Evolutionary conservation across 192 early-diverging fungal species (phyloP), one percentile per base, ranked within the genome.

Genomic region (Umbelopsis ramanniana): DNA sequence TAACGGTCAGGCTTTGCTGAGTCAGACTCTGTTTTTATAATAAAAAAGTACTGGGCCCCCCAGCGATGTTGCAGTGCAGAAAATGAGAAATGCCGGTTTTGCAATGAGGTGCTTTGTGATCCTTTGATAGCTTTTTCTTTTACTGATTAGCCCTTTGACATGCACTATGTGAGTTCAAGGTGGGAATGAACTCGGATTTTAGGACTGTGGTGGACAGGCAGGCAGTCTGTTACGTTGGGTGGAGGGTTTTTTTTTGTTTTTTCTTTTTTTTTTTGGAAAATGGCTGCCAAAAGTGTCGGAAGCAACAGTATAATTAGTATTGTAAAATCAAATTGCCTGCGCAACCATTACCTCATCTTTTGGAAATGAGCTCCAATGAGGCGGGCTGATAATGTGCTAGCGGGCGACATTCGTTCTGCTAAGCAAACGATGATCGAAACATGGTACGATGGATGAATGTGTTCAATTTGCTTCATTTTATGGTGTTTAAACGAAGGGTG

Each of bases 261-360:
- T 26, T 57, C 10, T 57, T 63, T 50, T 15, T 63, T 63, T 63
- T 63, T 35, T 63, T 29, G 19, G 15, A 43, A 43, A 43, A 43
- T 43, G 40, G 40, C 17, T 63, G 57, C 23, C 57, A 29, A 22
- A 63, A 29, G 33, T 19, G 57, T 63, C 57, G 57, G 57, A 63
- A 26, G 15, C 26, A 8, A 12, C 6, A 43, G 57, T 63, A 63
- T 63, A 63, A 7, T 63, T 63, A 11, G 57, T 63, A 63, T 19
- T 63, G 35, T 63, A 63, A 63, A 63, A 54, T 53, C 22, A 22
- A 54, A 54, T 54, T 63, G 29, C 35, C 57, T 63, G 57, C 57
- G 57, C 57, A 63, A 37, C 57, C 29, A 63, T 63, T 63, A 63
- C 57, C 57, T 63, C 57, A 63, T 63, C 57, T 7, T 35, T 8